phyloP scores from a whole-genome alignment of 495 filamentous ascomycete species.

The Bacidia gigantensis region DNA sequence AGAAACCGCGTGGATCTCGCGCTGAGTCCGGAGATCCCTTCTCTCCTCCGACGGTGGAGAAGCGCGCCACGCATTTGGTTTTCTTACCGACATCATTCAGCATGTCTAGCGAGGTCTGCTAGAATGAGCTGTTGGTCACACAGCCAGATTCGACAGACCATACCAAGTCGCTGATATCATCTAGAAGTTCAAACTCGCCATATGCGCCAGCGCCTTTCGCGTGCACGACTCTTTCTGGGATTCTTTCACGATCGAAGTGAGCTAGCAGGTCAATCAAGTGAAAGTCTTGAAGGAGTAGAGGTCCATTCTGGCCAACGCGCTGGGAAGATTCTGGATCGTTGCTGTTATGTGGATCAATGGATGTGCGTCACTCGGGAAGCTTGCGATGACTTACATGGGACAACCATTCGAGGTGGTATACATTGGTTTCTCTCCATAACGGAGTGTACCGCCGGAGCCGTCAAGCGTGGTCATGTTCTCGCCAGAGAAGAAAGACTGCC shows the following conservation, averaged over 20 bases:
- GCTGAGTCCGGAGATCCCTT: slow-evolving; percentile 51
- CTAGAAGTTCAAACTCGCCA: slow-evolving; percentile 48
- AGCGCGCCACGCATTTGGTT: slow-evolving; percentile 42
- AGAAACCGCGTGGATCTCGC: slow-evolving; percentile 53
- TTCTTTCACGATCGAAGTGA: slow-evolving; percentile 39
- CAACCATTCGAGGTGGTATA: slow-evolving; percentile 51
- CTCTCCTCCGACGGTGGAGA: slow-evolving; percentile 54
- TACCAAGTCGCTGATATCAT: slow-evolving; percentile 34
- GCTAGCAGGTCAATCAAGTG: slow-evolving; percentile 31
- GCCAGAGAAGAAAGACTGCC: no score
- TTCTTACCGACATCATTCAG: slow-evolving; percentile 46
- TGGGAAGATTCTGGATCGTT: slow-evolving; percentile 44
- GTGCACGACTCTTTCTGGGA: slow-evolving; percentile 45
- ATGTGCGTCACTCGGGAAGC: neutral
- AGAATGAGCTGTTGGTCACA: neutral
- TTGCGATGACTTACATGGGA: slow-evolving; percentile 22
- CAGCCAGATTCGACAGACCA: neutral
- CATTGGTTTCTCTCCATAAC: slow-evolving; percentile 43
- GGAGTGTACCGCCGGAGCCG: slow-evolving; percentile 33
- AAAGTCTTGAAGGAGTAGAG: slow-evolving; percentile 49
- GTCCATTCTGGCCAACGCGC: slow-evolving; percentile 49
- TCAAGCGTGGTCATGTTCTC: slow-evolving; percentile 33
- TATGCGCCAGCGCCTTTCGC: slow-evolving; percentile 47
- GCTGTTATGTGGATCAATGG: slow-evolving; percentile 17
- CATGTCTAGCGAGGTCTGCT: slow-evolving; percentile 29